Base-by-base conservation (phyloP, 495 filamentous ascomycete species). In the Podospora bellae-mahoneyi region DNA sequence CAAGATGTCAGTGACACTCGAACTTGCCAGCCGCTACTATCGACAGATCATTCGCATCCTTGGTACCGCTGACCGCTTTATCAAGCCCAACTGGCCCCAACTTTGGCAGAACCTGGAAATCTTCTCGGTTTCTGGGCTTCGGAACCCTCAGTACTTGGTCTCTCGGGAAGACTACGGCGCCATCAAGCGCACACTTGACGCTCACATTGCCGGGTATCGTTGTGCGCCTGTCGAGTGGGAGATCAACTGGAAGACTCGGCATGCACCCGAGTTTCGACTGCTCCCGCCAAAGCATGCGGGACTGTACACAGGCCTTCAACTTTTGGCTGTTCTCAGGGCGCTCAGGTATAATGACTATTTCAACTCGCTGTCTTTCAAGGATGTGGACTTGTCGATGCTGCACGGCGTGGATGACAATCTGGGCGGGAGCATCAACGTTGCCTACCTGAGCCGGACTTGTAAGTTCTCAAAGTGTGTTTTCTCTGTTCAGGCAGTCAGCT, bases 321-420 rank as follows among this genome's bases (percentile, higher is more conserved):
- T 97, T 27, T 81, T 99, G 54, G 93, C 95, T 2, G 86, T 97
- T 27, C 85, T 97, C 83, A 87, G 94, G 20, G 87, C 95, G 5
- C 79, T 99, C 61, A 86, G 95, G 48, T 99, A 96, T 79, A 97
- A 97, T 72, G 92, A 97, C 75, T 91, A 87, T 16, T 97, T 97
- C 77, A 84, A 84, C 63, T 90, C 92, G 1, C 85, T 99, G 53
- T 97, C 93, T 1, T 97, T 97, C 76, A 80, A 84, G 16, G 87
- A 89, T 30, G 85, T 96, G 60, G 87, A 84, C 68, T 83, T 99
- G 10, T 71, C 74, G 1, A 72, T 69, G 18, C 74, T 83, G 18
- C 74, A 74, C 54, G 74, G 74, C 15, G 65, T 68, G 2, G 68
- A 75, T 32, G 79, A 83, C 65, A 77, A 75, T 44, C 48, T 70